Percentiles rank a stretch among this genome's conserved stretches.
phyloP scores from a whole-genome alignment of 768 basidiomycete genomes.

The Crepidotus variabilis region DNA sequence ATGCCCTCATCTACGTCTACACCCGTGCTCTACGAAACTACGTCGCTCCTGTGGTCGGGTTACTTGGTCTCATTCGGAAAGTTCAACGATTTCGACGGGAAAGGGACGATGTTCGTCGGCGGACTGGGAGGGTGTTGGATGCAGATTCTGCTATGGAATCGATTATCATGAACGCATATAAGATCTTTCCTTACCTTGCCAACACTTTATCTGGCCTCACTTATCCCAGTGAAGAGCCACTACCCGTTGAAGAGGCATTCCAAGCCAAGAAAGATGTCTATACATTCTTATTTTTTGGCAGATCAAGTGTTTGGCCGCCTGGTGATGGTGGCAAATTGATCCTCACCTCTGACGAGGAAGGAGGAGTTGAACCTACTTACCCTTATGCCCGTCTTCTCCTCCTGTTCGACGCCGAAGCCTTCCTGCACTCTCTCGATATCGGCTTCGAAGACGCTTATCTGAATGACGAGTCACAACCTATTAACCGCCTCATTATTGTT shows the following conservation, averaged over 20 bases:
- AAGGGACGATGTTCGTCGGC: conserved; percentile 26
- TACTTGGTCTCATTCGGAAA: conserved; percentile 71
- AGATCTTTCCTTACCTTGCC: conserved; percentile 86
- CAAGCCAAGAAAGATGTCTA: conserved; percentile 76
- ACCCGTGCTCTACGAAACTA: conserved; percentile 86
- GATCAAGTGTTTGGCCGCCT: conserved; percentile 73
- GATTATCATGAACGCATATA: conserved; percentile 75
- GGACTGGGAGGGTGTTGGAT: conserved; percentile 21
- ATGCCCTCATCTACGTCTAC: conserved; percentile 93
- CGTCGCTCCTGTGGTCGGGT: conserved; percentile 82
- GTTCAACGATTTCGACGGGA: conserved; percentile 54
- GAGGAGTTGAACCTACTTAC: conserved; percentile 77
- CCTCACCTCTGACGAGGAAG: conserved; percentile 72
- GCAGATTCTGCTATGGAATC: conserved; percentile 45
- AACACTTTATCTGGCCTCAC: conserved; percentile 76
- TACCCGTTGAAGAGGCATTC: conserved; percentile 60
- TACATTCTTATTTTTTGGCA: conserved; percentile 79
- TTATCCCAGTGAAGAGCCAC: conserved; percentile 79
- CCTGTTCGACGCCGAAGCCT: conserved; percentile 88
- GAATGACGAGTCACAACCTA: conserved; percentile 64
- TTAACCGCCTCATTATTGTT: conserved; percentile 78
- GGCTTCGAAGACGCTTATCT: conserved; percentile 93
- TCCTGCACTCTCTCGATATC: conserved; percentile 90
- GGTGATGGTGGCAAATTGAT: conserved; percentile 70
- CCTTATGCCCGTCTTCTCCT: conserved; percentile 85